Evolutionary conservation across 176 grass and related monocot species (phyloP), one percentile per base, ranked within the genome.

Genomic region (Zoysia pacifica): DNA sequence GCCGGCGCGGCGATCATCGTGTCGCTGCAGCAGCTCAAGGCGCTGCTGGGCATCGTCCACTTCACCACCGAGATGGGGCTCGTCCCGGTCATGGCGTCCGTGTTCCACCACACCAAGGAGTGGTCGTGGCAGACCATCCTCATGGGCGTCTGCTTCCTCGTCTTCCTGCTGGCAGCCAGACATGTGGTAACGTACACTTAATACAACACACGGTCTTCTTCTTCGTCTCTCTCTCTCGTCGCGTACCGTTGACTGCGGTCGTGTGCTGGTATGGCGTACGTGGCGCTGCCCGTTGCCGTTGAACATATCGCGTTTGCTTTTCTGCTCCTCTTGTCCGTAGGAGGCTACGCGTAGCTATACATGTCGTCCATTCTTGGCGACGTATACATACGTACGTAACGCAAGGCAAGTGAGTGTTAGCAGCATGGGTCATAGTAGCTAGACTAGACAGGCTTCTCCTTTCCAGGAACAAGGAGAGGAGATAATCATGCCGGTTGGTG

Each of bases 61-160:
- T 98, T 98, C 90, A 94, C 95, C 70, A 87, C 89, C 11, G 38
- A 93, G 87, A 98, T 98, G 95, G 90, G 88, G 1, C 14, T 98
- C 48, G 81, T 98, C 11, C 88, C 95, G 19, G 95, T 98, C 74
- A 94, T 98, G 90, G 85, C 70, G 45, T 94, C 95, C 85, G 89
- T 94, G 48, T 83, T 98, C 74, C 90, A 84, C 62, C 87, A 88
- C 58, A 91, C 81, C 46, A 36, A 80, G 8, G 95, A 98, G 92
- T 98, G 90, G 95, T 98, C 95, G 45, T 94, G 95, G 95, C 95
- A 93, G 84, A 93, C 95, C 70, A 67, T 93, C 18, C 67, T 94
- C 63, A 98, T 94, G 95, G 95, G 92, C 5, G 59, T 68, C 1
- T 91, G 77, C 84, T 98, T 94, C 86, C 81, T 98, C 49, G 75